phyloP scores from a whole-genome alignment of 768 basidiomycete genomes.

The Pseudohyphozyma bogoriensis region DNA sequence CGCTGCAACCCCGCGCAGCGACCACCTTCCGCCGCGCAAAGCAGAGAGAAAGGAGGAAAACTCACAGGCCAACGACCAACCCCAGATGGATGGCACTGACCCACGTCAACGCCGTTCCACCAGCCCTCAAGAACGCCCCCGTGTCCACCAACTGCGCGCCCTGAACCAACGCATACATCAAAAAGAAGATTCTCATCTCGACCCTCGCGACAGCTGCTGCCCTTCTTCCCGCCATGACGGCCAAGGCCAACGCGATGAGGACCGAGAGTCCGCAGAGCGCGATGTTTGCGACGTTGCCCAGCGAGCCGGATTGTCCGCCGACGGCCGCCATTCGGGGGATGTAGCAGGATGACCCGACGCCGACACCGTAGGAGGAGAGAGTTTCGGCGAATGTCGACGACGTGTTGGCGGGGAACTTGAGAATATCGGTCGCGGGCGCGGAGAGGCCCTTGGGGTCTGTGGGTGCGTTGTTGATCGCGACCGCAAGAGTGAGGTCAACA shows the following conservation, averaged over 20 bases:
- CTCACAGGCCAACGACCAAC: slow-evolving; percentile 1
- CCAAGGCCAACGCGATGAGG: slow-evolving; percentile 50
- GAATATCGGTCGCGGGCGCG: slow-evolving; percentile 17
- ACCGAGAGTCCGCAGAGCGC: slow-evolving; percentile 67
- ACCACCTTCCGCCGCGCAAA: not conserved
- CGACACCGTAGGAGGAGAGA: slow-evolving; percentile 57
- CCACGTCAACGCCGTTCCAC: slow-evolving; percentile 14
- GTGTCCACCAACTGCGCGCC: slow-evolving; percentile 29
- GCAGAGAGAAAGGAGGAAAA: no score
- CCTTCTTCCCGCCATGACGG: slow-evolving; percentile 52
- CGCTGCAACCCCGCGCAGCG: no score
- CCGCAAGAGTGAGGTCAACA: slow-evolving; percentile 9
- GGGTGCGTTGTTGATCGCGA: slow-evolving; percentile 7
- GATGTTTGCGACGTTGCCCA: slow-evolving; percentile 81
- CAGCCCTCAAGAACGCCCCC: slow-evolving; percentile 20
- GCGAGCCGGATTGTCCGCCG: slow-evolving; percentile 44
- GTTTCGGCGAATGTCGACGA: slow-evolving; percentile 43
- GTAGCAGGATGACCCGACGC: slow-evolving; percentile 70
- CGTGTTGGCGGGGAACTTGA: slow-evolving; percentile 20
- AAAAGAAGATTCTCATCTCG: slow-evolving; percentile 38
- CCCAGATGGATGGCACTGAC: slow-evolving; percentile 8
- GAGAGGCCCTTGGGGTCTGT: slow-evolving; percentile 15
- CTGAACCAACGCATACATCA: slow-evolving; percentile 32
- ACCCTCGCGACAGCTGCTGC: slow-evolving; percentile 72
- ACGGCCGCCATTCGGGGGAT: slow-evolving; percentile 52